Conservation (phyloP, 139 green algal genomes). For the Yamagishiella unicocca region DNA sequence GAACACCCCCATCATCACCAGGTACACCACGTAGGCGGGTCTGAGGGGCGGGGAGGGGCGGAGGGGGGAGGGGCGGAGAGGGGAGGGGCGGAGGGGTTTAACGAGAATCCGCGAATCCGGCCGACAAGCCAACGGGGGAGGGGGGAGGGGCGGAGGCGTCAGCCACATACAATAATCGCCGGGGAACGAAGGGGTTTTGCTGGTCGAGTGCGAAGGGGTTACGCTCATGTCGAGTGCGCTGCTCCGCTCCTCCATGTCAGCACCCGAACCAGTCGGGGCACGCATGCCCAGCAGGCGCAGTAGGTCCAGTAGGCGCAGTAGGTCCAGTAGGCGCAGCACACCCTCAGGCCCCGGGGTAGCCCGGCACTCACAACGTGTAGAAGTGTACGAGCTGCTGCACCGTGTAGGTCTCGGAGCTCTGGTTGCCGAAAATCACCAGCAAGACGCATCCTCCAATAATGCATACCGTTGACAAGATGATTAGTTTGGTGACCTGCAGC, state of each 20-base stretch:
- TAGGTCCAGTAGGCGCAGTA: too few species aligned
- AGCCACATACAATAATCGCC: too few species aligned
- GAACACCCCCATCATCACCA: constrained; percentile 66
- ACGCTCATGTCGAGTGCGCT: too few species aligned
- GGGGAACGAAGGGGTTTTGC: too few species aligned
- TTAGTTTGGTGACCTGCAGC: constrained; percentile 23
- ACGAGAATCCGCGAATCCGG: too few species aligned
- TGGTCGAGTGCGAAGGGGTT: too few species aligned
- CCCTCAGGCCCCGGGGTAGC: background rate
- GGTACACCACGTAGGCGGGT: constrained; percentile 79
- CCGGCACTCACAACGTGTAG: constrained; percentile 59
- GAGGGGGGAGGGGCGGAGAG: background rate
- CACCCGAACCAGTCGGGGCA: too few species aligned
- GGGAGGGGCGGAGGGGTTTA: background rate
- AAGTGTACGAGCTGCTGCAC: constrained; percentile 74
- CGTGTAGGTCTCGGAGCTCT: constrained; percentile 72
- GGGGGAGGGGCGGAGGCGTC: too few species aligned
- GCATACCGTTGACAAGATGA: constrained; percentile 39
- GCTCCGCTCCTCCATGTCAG: too few species aligned
- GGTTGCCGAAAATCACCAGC: constrained; percentile 90
- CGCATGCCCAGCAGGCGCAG: too few species aligned
- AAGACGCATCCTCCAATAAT: constrained; percentile 88
- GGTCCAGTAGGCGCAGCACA: too few species aligned
- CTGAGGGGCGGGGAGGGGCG: background rate
- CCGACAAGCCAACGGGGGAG: too few species aligned